Evolutionary conservation across 1,284 basidiomycete genomes (phyloP).

Genomic region (Ceratorhiza oryzae-sativae): DNA sequence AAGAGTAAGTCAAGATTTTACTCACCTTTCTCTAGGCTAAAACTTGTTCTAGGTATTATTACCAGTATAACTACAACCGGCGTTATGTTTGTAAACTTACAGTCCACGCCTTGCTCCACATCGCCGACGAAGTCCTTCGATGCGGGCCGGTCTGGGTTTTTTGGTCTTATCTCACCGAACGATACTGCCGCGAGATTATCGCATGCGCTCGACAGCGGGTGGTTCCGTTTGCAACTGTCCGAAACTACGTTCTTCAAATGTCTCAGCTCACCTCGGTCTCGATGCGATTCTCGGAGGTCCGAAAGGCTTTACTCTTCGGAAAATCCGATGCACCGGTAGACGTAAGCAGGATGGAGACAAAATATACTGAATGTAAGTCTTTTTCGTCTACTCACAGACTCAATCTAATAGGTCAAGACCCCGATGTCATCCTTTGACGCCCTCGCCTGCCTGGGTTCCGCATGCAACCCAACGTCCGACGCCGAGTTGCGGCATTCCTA

Average conservation of each 20-base stretch:
- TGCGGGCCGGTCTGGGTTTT: slow-evolving; percentile 35
- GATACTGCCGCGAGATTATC: slow-evolving; percentile 10
- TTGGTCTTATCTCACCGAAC: slow-evolving; percentile 7
- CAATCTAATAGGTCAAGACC: background rate
- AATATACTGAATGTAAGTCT: slow-evolving; percentile 7
- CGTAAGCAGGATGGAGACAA: slow-evolving; percentile 4
- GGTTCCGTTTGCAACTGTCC: slow-evolving; percentile 6
- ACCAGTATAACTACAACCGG: background rate
- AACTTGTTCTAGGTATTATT: background rate
- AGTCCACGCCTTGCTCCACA: slow-evolving; percentile 55
- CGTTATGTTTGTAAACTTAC: slow-evolving; percentile 52
- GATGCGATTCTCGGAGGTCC: background rate
- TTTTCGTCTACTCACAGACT: background rate
- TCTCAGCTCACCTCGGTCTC: background rate
- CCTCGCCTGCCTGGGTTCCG: background rate
- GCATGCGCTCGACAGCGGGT: background rate
- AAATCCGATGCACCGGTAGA: slow-evolving; percentile 17
- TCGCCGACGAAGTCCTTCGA: no score
- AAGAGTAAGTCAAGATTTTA: slow-evolving; percentile 49
- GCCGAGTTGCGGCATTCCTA: background rate
- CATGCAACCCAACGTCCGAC: background rate
- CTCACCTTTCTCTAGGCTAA: background rate
- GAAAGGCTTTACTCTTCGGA: slow-evolving; percentile 20
- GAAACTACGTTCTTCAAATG: slow-evolving; percentile 4
- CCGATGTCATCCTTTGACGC: background rate